phyloP scores from a whole-genome alignment of 176 grass and related monocot genomes.

The Poa pratensis region DNA sequence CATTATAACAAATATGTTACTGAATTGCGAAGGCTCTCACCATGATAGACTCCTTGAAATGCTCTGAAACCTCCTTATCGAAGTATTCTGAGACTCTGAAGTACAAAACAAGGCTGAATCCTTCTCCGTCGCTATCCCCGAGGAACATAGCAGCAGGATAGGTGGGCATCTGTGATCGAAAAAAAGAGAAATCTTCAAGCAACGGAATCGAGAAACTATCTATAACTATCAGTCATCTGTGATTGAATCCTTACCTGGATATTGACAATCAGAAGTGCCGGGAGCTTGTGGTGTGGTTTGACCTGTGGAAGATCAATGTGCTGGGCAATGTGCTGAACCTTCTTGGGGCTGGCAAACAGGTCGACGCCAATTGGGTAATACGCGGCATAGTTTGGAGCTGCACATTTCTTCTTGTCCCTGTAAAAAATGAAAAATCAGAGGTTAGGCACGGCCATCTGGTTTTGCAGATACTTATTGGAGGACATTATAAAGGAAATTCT shows the following conservation, averaged over 20 bases:
- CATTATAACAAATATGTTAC: conserved; percentile 29
- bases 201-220: background rate
- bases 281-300: conserved; percentile 73
- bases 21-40: conserved; percentile 43
- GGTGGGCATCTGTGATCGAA: conserved; percentile 74
- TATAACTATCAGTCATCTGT: background rate
- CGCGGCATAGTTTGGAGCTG: conserved; percentile 87
- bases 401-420: conserved; percentile 92
- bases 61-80: conserved; percentile 90
- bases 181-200: conserved; percentile 2
- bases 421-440: conserved; percentile 34
- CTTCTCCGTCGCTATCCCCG: conserved; percentile 83
- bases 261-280: conserved; percentile 83
- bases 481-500: background rate
- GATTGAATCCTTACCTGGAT: conserved; percentile 66
- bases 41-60: conserved; percentile 85
- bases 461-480: background rate
- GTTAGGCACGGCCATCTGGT: background rate
- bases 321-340: conserved; percentile 89
- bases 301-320: conserved; percentile 86
- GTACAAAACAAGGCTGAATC: conserved; percentile 88
- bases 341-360: conserved; percentile 76
- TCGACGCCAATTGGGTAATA: conserved; percentile 96
- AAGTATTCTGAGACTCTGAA: conserved; percentile 90
- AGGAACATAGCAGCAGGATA: conserved; percentile 98